Evolutionary conservation across 176 grass and related monocot genomes (phyloP).

Genomic region (Eragrostis curvula): DNA sequence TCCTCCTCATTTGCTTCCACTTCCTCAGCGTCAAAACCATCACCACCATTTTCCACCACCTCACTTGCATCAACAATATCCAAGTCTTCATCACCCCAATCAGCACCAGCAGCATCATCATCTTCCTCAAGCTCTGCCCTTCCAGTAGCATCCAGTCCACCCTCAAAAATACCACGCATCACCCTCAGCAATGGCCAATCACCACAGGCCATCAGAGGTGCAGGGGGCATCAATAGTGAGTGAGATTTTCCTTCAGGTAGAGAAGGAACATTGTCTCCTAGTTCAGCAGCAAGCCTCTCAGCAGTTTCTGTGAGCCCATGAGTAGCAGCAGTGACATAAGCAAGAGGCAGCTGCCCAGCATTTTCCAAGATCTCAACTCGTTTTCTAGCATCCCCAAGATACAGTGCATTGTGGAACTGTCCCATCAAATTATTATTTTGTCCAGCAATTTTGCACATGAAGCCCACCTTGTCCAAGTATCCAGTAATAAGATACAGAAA

Average conservation of each 20-base stretch:
- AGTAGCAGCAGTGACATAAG: constrained; percentile 83
- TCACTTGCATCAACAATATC: constrained; percentile 81
- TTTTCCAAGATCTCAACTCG: constrained; percentile 88
- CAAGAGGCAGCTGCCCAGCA: constrained; percentile 91
- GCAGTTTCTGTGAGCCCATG: constrained; percentile 89
- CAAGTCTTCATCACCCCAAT: constrained; percentile 94
- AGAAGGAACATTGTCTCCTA: constrained; percentile 86
- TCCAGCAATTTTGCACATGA: constrained; percentile 94
- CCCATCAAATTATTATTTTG: constrained; percentile 97
- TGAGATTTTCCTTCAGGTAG: constrained; percentile 70
- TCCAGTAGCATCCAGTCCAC: constrained; percentile 76
- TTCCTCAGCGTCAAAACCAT: constrained; percentile 65
- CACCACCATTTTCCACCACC: constrained; percentile 67
- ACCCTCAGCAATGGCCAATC: constrained; percentile 98
- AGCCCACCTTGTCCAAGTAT: constrained; percentile 81
- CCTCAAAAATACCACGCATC: constrained; percentile 92
- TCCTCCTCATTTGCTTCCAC: constrained; percentile 71
- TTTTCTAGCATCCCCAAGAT: constrained; percentile 91
- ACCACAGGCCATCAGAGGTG: constrained; percentile 62
- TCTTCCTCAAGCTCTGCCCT: constrained; percentile 72
- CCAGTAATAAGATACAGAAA: constrained; percentile 99
- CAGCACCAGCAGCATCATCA: constrained; percentile 77
- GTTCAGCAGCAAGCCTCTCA: constrained; percentile 75
- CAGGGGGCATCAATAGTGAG: constrained; percentile 79
- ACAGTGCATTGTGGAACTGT: constrained; percentile 95